Evolutionary conservation across 2,329 filamentous ascomycete species (phyloP).

Genomic region (Xylaria sp.): DNA sequence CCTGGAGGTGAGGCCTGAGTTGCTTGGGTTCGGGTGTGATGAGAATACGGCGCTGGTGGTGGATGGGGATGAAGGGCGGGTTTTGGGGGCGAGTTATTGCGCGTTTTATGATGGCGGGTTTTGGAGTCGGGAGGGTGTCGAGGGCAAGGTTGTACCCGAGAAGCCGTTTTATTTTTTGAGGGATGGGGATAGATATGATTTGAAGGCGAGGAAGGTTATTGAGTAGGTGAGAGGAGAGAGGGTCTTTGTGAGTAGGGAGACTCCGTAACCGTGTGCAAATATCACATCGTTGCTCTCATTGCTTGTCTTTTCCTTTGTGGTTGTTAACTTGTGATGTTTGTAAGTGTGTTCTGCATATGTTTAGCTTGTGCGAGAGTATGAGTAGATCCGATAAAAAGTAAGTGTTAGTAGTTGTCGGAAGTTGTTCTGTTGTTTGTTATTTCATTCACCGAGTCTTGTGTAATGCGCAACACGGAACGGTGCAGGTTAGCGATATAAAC

Average conservation of each 20-base stretch:
- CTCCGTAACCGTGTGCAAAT: neutral
- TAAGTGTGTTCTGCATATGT: no score
- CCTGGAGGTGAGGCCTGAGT: slow-evolving; percentile 28
- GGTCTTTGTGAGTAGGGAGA: neutral
- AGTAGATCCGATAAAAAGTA: no score
- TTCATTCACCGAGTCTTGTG: no score
- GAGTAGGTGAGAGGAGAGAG: slow-evolving; percentile 1
- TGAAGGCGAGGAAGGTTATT: slow-evolving; percentile 27
- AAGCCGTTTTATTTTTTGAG: slow-evolving; percentile 29
- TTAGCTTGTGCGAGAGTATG: no score
- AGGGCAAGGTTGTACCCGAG: slow-evolving; percentile 25
- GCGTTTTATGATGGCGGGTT: slow-evolving; percentile 31
- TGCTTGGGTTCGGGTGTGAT: slow-evolving; percentile 31
- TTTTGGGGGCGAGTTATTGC: slow-evolving; percentile 31
- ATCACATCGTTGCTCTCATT: no score
- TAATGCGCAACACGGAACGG: no score
- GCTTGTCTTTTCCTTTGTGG: no score
- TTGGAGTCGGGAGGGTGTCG: slow-evolving; percentile 31
- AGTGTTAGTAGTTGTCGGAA: no score
- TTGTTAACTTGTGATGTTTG: no score
- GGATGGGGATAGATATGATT: slow-evolving; percentile 29
- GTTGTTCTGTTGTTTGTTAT: no score
- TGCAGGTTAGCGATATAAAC: neutral
- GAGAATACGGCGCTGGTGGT: slow-evolving; percentile 33
- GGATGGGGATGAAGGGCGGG: slow-evolving; percentile 26